A percentile compares a stretch with the other conserved stretches of the same genome.
phyloP scores from a whole-genome alignment of 2,329 filamentous ascomycete genomes.

The Neonectria coccinea region DNA sequence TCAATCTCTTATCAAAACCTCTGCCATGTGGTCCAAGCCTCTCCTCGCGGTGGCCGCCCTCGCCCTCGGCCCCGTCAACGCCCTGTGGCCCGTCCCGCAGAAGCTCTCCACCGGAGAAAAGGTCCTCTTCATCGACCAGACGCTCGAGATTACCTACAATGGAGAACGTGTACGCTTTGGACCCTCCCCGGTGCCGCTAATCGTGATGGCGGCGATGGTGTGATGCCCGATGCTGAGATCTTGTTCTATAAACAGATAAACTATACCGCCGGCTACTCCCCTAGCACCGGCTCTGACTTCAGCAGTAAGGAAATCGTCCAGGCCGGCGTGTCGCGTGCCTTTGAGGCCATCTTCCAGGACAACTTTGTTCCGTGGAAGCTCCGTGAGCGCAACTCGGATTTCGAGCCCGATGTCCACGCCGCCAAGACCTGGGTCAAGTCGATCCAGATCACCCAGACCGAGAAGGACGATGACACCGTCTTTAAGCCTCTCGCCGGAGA shows the following conservation, averaged over 20 bases:
- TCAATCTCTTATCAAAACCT: neutral
- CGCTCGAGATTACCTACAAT: constrained; percentile 69
- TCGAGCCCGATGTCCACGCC: constrained; percentile 67
- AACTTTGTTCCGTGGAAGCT: constrained; percentile 85
- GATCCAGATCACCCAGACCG: constrained; percentile 73
- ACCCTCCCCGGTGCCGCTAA: constrained; percentile 47
- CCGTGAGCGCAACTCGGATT: constrained; percentile 70
- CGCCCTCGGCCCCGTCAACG: constrained; percentile 57
- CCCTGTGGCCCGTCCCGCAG: constrained; percentile 69
- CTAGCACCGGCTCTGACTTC: constrained; percentile 53
- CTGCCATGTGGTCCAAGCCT: constrained; percentile 47
- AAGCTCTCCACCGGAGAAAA: constrained; percentile 63
- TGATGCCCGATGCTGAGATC: constrained; percentile 48
- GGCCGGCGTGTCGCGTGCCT: constrained; percentile 68
- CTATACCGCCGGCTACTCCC: constrained; percentile 60
- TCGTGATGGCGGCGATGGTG: constrained; percentile 25
- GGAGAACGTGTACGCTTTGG: constrained; percentile 64
- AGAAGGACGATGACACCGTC: constrained; percentile 62
- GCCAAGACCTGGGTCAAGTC: constrained; percentile 64
- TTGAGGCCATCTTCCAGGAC: constrained; percentile 73
- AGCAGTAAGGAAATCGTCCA: constrained; percentile 66
- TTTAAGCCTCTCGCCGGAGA: constrained; percentile 72
- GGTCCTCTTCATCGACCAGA: constrained; percentile 65
- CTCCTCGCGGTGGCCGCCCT: constrained; percentile 55
- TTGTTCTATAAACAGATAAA: constrained; percentile 57